Conservation (phyloP, 352 stramenopile species). For the Aphanomyces cochlioides region DNA sequence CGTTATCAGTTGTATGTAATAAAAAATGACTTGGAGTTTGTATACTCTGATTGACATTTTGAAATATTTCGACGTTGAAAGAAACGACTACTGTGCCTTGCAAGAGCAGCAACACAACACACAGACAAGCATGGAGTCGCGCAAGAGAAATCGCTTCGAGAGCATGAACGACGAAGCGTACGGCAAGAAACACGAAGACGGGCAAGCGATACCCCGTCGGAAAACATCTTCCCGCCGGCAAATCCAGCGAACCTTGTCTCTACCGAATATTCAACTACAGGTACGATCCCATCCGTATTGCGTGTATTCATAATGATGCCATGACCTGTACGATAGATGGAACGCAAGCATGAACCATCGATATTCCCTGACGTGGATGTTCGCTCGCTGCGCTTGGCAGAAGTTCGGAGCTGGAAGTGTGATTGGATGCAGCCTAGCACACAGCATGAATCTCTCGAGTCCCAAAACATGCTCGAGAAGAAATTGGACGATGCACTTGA, state of each 20-base stretch:
- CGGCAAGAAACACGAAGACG: background rate
- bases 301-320: background rate
- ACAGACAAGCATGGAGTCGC: background rate
- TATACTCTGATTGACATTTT: too few species aligned
- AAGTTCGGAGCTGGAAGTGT: conserved; percentile 79
- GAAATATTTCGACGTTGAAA: too few species aligned
- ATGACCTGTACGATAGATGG: background rate
- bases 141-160: conserved; percentile 1
- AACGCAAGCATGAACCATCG: conserved; percentile 32
- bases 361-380: conserved; percentile 82
- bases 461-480: conserved; percentile 1
- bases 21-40: too few species aligned
- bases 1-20: too few species aligned
- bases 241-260: conserved; percentile 5
- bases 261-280: conserved; percentile 28
- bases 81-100: too few species aligned
- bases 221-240: conserved; percentile 5
- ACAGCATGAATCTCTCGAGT: background rate
- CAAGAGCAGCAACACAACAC: background rate
- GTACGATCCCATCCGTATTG: background rate
- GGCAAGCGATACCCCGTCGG: background rate
- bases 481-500: conserved; percentile 27
- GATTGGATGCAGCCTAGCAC: conserved; percentile 53
- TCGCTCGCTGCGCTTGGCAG: conserved; percentile 69
- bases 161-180: conserved; percentile 12